Base-by-base conservation (phyloP, 78 protist genomes). In the Dictyostelium citrinum region DNA sequence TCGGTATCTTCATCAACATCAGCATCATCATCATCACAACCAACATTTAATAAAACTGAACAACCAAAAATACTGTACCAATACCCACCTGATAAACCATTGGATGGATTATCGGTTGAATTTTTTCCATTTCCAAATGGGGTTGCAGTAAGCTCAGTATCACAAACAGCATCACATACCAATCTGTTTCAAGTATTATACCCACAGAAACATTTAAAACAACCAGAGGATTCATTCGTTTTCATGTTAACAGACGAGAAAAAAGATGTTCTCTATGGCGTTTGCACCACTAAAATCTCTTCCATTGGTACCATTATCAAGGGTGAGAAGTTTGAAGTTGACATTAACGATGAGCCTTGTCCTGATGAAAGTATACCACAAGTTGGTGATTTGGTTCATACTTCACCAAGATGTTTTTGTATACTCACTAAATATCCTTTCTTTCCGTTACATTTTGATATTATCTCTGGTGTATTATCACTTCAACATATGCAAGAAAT, bases 231-330 rank as follows among this genome's bases (percentile, higher is more conserved):
- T 33, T 88, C 93, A 11, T 88, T 88, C 51, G 85, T 88, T 5
- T 88, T 88, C 37, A 88, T 88, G 93, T 49, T 88, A 22, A 88
- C 93, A 1, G 93, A 88, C 45, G 93, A 88, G 16, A 76, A 78
- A 14, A 88, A 88, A 68, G 83, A 88, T n/a, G 82, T 88, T 35
- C 41, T 88, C 1, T 88, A 88, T 68, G 93, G 93, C 0, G 81
- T 88, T 8, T 78, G 93, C n/a, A 88, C 93, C 0, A 61, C 72
- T 29, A 88, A 88, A 35, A 22, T 51, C 4, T 71, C 93, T 24
- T 17, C 84, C 0, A 79, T 80, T 35, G 84, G 84, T 9, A 45
- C 84, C 2, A 14, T 80, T 2, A 24, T 20, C 12, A 37, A 24
- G 39, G 76, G 71, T 10, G 35, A 88, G 27, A 77, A 45, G n/a